These are phyloP conservation scores for Aspergillus niger DNA, from an alignment of 2,329 filamentous ascomycete species.

Conservation along the genomic window DNA sequence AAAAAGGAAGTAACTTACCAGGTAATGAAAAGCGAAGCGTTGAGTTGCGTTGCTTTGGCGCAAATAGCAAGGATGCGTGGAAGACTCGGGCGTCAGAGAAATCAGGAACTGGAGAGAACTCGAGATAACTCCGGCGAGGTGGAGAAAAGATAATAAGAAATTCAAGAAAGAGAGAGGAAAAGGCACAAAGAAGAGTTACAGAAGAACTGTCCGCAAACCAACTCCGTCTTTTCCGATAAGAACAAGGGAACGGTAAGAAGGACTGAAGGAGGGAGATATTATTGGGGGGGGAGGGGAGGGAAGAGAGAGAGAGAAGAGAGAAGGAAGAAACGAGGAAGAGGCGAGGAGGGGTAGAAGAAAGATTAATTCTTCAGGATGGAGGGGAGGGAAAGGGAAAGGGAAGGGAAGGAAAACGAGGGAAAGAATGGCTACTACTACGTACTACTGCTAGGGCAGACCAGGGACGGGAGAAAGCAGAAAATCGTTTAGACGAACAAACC, in stretches of 20 bases:
- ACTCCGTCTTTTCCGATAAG: conserved; percentile 33
- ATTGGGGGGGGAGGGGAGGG: conserved; percentile 14
- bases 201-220: conserved; percentile 33
- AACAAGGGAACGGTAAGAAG: conserved; percentile 27
- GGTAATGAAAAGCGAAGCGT: conserved; percentile 23
- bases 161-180: conserved; percentile 25
- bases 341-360: conserved; percentile 24
- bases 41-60: conserved; percentile 25
- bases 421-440: conserved; percentile 22
- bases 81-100: conserved; percentile 23
- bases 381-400: conserved; percentile 18
- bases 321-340: conserved; percentile 16
- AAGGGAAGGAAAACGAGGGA: conserved; percentile 20
- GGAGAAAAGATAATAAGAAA: conserved; percentile 25
- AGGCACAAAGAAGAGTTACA: conserved; percentile 25
- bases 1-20: conserved; percentile 21
- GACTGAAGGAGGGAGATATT: conserved; percentile 19
- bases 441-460: conserved; percentile 28
- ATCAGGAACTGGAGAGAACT: conserved; percentile 24
- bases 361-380: conserved; percentile 25
- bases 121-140: conserved; percentile 30
- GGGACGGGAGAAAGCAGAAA: conserved; percentile 21
- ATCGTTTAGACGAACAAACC: conserved; percentile 27
- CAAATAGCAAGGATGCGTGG: conserved; percentile 23
- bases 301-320: conserved; percentile 19